These are phyloP conservation scores for Pseudocercospora cruenta DNA, from an alignment of 2,329 filamentous ascomycete species.

Conservation along the genomic window DNA sequence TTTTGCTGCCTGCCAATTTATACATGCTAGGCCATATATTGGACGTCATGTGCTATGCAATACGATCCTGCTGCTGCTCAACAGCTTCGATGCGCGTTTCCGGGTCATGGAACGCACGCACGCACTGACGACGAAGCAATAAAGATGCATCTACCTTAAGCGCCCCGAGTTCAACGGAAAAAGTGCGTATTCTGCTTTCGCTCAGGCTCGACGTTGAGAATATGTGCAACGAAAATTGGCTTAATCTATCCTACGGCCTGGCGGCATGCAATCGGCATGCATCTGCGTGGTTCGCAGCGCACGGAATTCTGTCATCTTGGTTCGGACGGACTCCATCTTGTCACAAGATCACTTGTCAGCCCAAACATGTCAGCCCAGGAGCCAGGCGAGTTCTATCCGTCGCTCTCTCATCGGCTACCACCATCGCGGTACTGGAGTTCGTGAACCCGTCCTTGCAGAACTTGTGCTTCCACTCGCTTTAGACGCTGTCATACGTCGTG, in stretches of 20 bases:
- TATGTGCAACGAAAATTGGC: constrained; percentile 28
- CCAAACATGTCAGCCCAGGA: constrained; percentile 18
- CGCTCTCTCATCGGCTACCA: constrained; percentile 25
- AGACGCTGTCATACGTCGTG: constrained; percentile 25
- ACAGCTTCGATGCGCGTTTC: constrained; percentile 16
- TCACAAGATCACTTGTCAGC: constrained; percentile 24
- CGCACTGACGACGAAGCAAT: constrained; percentile 13
- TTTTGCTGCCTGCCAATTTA: constrained; percentile 28
- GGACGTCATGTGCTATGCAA: constrained; percentile 31
- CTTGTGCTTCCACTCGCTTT: constrained; percentile 20
- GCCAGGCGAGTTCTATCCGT: constrained; percentile 26
- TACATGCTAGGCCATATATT: constrained; percentile 22
- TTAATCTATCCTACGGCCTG: constrained; percentile 24
- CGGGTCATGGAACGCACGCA: constrained; percentile 15
- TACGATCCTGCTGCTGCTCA: constrained; percentile 22
- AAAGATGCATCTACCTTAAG: constrained; percentile 12
- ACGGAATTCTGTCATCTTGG: constrained; percentile 27
- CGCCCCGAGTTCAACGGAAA: constrained; percentile 15
- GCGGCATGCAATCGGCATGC: constrained; percentile 20
- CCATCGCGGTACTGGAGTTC: constrained; percentile 21
- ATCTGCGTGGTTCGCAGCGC: constrained; percentile 23
- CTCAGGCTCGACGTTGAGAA: constrained; percentile 17
- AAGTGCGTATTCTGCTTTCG: constrained; percentile 26
- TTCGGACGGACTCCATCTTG: constrained; percentile 26
- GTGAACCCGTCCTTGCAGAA: constrained; percentile 18